Conservation (phyloP, 1,284 basidiomycete species). For the Heterobasidion occidentale region DNA sequence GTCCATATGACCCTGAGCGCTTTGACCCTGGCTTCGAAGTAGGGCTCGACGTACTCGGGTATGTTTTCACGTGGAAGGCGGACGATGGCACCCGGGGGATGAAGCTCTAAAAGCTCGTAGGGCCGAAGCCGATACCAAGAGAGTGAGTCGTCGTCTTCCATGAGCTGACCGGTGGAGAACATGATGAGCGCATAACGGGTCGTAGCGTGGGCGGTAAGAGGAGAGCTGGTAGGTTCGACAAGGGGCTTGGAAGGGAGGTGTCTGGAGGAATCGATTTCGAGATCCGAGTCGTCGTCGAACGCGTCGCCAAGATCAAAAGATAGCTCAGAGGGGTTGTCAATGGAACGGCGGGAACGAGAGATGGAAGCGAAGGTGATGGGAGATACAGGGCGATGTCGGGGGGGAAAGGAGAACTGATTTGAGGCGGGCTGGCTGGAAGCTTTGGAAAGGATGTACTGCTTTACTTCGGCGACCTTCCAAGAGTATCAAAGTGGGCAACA, state of each 20-base stretch:
- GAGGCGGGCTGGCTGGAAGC: conserved; percentile 28
- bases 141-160: conserved; percentile 55
- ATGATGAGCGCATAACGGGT: conserved; percentile 40
- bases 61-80: conserved; percentile 33
- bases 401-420: conserved; percentile 14
- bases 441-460: conserved; percentile 52
- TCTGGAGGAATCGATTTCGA: conserved; percentile 12
- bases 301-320: not conserved
- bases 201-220: conserved; percentile 12
- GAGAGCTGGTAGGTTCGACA: conserved; percentile 2
- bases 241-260: conserved; percentile 1
- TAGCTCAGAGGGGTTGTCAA: conserved; percentile 10
- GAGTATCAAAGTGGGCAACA: conserved; percentile 50
- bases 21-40: conserved; percentile 57
- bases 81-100: conserved; percentile 32
- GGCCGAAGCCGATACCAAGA: conserved; percentile 49
- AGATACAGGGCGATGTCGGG: conserved; percentile 35
- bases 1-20: conserved; percentile 39
- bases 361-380: conserved; percentile 51
- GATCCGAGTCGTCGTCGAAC: conserved; percentile 11
- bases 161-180: conserved; percentile 57
- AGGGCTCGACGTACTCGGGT: conserved; percentile 51
- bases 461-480: conserved; percentile 54
- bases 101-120: conserved; percentile 61
- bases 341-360: conserved; percentile 9